phyloP scores from a whole-genome alignment of 2,329 filamentous ascomycete species.

The Phaeomoniella chlamydospora region DNA sequence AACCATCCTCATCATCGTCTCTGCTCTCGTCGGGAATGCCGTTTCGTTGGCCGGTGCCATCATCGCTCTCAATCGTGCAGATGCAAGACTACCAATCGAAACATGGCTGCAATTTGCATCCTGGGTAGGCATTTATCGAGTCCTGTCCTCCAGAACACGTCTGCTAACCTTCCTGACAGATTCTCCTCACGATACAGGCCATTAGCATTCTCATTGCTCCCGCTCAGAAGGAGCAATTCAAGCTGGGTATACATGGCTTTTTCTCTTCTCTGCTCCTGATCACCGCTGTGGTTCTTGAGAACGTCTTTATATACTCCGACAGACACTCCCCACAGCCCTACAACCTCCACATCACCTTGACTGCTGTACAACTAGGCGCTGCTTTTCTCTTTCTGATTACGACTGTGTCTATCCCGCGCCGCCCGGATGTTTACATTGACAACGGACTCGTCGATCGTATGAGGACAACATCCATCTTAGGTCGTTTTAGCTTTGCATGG shows the following conservation, averaged over 20 bases:
- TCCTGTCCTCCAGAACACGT: not conserved
- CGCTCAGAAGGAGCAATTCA: constrained; percentile 7
- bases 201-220: constrained; percentile 8
- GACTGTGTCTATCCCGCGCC: constrained; percentile 45
- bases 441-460: constrained; percentile 48
- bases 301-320: constrained; percentile 8
- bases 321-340: constrained; percentile 5
- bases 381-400: constrained; percentile 30
- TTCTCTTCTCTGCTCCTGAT: constrained; percentile 8
- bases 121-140: constrained; percentile 42
- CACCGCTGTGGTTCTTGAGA: constrained; percentile 10
- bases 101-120: constrained; percentile 46
- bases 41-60: constrained; percentile 44
- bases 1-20: constrained; percentile 39
- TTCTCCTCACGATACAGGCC: constrained; percentile 9
- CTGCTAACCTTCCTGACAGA: constrained; percentile 5
- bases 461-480: constrained; percentile 45
- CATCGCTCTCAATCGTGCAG: constrained; percentile 28
- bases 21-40: constrained; percentile 38
- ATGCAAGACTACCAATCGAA: constrained; percentile 31
- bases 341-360: constrained; percentile 8
- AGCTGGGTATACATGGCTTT: constrained; percentile 7
- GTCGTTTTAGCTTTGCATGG: constrained; percentile 54
- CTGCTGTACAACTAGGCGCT: constrained; percentile 11
- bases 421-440: constrained; percentile 51